Evolutionary conservation across 139 green algal species (phyloP).

Genomic region (Desmodesmus armatus): DNA sequence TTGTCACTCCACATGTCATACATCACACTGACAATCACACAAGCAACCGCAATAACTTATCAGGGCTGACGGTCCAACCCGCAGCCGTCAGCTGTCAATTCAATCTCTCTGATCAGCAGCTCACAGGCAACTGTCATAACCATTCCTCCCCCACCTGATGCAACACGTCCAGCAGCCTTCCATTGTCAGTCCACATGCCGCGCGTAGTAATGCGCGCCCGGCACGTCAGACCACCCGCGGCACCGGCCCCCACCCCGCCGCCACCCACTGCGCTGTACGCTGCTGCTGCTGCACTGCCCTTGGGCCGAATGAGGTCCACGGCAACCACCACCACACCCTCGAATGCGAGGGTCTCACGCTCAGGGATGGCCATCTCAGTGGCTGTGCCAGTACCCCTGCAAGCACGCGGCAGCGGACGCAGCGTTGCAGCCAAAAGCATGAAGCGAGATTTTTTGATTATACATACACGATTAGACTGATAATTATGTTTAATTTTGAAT

Average conservation of each 20-base stretch:
- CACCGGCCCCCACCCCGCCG: background rate
- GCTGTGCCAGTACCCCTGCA: constrained; percentile 76
- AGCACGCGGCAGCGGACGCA: background rate
- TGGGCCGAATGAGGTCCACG: constrained; percentile 77
- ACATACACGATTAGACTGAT: too few species aligned
- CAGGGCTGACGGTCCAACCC: too few species aligned
- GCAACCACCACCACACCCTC: constrained; percentile 93
- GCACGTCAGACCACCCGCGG: constrained; percentile 39
- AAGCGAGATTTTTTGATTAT: too few species aligned
- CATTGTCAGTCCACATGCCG: constrained; percentile 92
- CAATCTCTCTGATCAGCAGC: too few species aligned
- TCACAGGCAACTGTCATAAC: too few species aligned
- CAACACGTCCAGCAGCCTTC: constrained; percentile 80
- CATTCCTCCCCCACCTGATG: constrained; percentile 56
- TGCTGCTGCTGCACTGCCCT: background rate
- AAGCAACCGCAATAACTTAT: too few species aligned
- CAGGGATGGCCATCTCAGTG: constrained; percentile 90
- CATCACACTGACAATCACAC: too few species aligned
- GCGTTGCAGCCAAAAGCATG: background rate
- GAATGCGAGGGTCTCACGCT: constrained; percentile 84
- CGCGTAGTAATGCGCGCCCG: constrained; percentile 85
- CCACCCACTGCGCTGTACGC: too few species aligned
- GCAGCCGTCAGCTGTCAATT: too few species aligned
- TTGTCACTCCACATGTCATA: too few species aligned
- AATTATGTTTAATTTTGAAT: too few species aligned